Evolutionary conservation across 257 asterid species (phyloP).

Genomic region (Capsicum pubescens): DNA sequence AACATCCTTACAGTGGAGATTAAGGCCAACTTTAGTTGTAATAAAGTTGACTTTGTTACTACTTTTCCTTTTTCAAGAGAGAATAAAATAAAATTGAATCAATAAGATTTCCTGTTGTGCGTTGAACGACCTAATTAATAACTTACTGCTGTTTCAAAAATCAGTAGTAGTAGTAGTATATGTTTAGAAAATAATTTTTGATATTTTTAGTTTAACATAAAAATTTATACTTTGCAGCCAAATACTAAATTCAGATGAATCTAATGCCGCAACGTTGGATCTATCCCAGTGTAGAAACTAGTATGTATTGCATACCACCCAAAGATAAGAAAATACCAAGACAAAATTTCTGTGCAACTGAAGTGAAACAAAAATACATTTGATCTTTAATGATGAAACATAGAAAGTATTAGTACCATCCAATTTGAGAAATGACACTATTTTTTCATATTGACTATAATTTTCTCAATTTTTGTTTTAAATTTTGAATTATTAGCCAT

Average conservation of each 20-base stretch:
- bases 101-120: too few species aligned
- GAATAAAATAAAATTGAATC: too few species aligned
- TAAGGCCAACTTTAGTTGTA: background rate
- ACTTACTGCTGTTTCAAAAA: background rate
- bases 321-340: background rate
- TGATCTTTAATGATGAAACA: background rate
- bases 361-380: background rate
- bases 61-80: too few species aligned
- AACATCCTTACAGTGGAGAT: background rate
- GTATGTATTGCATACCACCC: background rate
- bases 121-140: too few species aligned
- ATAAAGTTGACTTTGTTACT: background rate
- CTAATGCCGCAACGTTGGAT: background rate
- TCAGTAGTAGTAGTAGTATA: too few species aligned
- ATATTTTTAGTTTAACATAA: too few species aligned
- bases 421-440: background rate
- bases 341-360: background rate
- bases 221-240: background rate
- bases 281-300: background rate
- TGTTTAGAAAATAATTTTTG: background rate
- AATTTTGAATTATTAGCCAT: background rate
- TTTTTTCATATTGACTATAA: background rate
- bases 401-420: background rate
- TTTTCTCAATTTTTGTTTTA: too few species aligned
- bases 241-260: too few species aligned